Evolutionary conservation across 805 yeast genomes (phyloP), one percentile per base, ranked within the genome.

Genomic region (Henningerozyma blattae): DNA sequence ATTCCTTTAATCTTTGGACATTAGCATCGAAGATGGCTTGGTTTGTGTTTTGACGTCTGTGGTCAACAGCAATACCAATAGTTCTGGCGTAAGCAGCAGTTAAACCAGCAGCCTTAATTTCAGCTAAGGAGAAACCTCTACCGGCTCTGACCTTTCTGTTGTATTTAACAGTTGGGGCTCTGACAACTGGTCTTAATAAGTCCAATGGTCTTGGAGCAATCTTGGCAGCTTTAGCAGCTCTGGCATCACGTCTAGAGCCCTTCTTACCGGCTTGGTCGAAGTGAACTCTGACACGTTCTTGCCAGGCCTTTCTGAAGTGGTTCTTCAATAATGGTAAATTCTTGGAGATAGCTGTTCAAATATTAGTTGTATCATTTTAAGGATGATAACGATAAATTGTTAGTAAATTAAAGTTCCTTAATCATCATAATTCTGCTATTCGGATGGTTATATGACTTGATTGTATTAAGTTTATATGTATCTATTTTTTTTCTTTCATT

Each of bases 271-370:
- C 95, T 77, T 91, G 98, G 89, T 91, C 96, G 66, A 91, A 82
- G 86, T 93, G 98, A 61, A 85, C 95, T 68, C 76, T 84, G 77
- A 91, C 99, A 65, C 97, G 84, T 72, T 85, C 94, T 75, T 91
- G 97, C 98, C 98, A 91, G 94, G 89, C 89, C 84, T 89, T 89
- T 78, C 96, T 82, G 94, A 89, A 89, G 77, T 91, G 98, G 81
- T 89, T 89, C 81, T 84, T 85, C 78, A 84, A 82, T 75, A 89
- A 75, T 77, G 97, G 95, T 75, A 86, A 78, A 76, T 89, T 89
- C 87, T 91, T 89, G 59, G 91, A 71, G 78, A 91, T 86, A 71
- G 97, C 98, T 87, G 68, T 63, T 49, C 17, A 31, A 28, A 26
- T 16, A 33, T 30, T 29, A 28, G 24, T 12, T 8, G 12, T 12